A percentile compares a stretch with the other conserved stretches of the same genome.
Evolutionary conservation across 768 basidiomycete genomes (phyloP).

Genomic region (Rhizopogon rudus): DNA sequence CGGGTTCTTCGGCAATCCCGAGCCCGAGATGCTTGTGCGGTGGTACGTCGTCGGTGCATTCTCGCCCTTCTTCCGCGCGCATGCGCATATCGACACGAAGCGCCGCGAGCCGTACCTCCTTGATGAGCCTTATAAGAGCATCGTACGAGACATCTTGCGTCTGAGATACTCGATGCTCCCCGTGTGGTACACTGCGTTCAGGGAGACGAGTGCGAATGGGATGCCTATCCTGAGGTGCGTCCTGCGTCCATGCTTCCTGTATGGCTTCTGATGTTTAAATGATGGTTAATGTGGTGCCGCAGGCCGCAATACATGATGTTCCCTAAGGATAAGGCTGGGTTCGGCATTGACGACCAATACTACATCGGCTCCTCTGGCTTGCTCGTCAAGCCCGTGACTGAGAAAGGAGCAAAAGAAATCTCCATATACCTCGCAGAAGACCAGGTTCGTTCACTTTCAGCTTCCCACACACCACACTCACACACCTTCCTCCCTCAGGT

Average conservation of each 20-base stretch:
- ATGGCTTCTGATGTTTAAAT: background rate
- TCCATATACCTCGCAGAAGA: constrained; percentile 85
- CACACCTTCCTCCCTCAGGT: constrained; percentile 39
- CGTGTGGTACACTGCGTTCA: constrained; percentile 97
- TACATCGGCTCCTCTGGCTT: constrained; percentile 86
- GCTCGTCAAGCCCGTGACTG: constrained; percentile 86
- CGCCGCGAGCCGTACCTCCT: constrained; percentile 93
- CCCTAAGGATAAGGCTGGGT: constrained; percentile 85
- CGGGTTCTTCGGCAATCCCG: constrained; percentile 97
- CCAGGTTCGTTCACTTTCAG: constrained; percentile 41
- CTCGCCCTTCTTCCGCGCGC: constrained; percentile 97
- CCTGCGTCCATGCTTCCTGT: background rate
- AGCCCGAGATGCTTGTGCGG: constrained; percentile 88
- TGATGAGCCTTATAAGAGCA: constrained; percentile 84
- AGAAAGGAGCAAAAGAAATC: constrained; percentile 61
- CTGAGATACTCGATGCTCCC: constrained; percentile 85
- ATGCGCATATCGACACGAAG: constrained; percentile 97
- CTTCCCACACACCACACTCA: background rate
- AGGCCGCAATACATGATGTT: constrained; percentile 97
- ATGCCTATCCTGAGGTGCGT: constrained; percentile 76
- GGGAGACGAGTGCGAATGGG: constrained; percentile 78
- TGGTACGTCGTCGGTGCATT: constrained; percentile 98
- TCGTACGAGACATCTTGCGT: constrained; percentile 72
- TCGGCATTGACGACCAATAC: constrained; percentile 90
- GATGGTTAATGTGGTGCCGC: background rate